phyloP scores from a whole-genome alignment of 768 basidiomycete genomes.

The Russula emetica region DNA sequence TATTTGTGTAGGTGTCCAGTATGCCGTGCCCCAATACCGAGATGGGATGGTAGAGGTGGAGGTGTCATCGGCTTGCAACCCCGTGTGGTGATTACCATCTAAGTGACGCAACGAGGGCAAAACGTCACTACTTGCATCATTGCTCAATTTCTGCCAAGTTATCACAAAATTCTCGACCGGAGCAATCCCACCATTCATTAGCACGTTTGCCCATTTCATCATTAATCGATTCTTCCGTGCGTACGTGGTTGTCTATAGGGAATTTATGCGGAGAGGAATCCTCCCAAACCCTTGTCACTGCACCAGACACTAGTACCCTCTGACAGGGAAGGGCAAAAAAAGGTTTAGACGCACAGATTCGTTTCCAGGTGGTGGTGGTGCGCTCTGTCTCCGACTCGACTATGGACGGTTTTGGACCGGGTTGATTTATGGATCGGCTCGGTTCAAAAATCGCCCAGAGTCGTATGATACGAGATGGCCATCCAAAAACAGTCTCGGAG shows the following conservation, averaged over 20 bases:
- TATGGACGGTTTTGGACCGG: background rate
- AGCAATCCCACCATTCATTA: background rate
- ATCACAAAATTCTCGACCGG: background rate
- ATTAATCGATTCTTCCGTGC: background rate
- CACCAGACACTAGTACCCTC: background rate
- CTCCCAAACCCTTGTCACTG: background rate
- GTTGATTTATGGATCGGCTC: background rate
- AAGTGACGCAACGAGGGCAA: background rate
- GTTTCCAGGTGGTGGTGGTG: background rate
- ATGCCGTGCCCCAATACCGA: conserved; percentile 27
- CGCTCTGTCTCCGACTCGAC: conserved; percentile 6
- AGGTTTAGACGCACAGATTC: background rate
- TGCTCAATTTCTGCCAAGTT: background rate
- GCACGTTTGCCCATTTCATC: background rate
- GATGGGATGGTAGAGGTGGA: conserved; percentile 28
- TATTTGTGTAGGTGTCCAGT: conserved; percentile 25
- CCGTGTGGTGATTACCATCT: conserved; percentile 25
- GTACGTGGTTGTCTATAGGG: background rate
- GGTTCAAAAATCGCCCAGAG: too few species aligned
- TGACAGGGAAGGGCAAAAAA: background rate
- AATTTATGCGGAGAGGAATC: background rate
- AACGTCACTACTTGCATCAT: background rate
- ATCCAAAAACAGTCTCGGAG: conserved; percentile 30
- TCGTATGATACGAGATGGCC: background rate
- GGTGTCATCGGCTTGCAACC: conserved; percentile 28